A percentile compares a stretch with the other conserved stretches of the same genome.
phyloP scores from a whole-genome alignment of 129 eudicot genomes.

The Centella asiatica region DNA sequence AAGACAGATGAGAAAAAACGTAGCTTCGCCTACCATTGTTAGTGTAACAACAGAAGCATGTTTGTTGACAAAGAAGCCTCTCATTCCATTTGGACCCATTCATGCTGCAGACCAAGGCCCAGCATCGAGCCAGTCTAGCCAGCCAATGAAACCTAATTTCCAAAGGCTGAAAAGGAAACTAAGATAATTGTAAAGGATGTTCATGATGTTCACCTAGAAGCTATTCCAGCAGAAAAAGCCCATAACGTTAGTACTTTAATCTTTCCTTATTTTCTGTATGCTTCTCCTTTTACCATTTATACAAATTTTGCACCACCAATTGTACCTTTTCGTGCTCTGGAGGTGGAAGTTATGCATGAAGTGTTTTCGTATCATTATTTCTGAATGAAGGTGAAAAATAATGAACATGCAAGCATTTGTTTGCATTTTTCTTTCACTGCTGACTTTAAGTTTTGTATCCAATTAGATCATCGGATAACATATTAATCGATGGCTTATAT shows the following conservation, averaged over 20 bases:
- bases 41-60: slow-evolving; percentile 28
- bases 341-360: neutral
- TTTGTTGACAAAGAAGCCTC: slow-evolving; percentile 47
- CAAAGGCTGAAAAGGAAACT: slow-evolving; percentile 65
- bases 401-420: neutral
- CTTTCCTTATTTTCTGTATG: slow-evolving; percentile 10
- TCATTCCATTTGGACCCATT: slow-evolving; percentile 48
- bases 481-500: no score
- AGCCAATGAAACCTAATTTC: slow-evolving; percentile 75
- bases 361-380: neutral
- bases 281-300: neutral
- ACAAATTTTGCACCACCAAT: neutral
- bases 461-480: neutral
- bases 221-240: slow-evolving; percentile 10
- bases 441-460: neutral
- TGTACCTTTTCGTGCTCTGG: neutral
- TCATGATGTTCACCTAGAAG: neutral
- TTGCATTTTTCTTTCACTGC: no score
- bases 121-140: slow-evolving; percentile 31
- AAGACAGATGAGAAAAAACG: slow-evolving; percentile 60
- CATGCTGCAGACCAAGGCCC: slow-evolving; percentile 34
- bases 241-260: slow-evolving; percentile 18
- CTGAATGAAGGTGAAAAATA: neutral
- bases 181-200: slow-evolving; percentile 17
- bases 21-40: slow-evolving; percentile 39